Conservation (phyloP, 164 flowering plant genomes). For the Vitis rupestris region DNA sequence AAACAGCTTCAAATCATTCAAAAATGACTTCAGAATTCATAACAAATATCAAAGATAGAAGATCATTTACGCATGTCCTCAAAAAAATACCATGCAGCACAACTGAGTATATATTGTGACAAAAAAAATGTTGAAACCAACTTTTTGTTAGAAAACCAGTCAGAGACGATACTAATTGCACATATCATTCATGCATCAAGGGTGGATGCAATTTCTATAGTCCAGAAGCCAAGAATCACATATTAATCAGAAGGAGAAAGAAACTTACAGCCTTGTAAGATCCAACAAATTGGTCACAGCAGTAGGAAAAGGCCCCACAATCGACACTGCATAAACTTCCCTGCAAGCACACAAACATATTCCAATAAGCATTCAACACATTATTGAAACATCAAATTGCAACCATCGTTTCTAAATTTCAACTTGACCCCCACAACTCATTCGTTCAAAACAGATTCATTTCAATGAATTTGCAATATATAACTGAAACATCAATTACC, state of each 20-base stretch:
- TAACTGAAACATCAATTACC: too few species aligned
- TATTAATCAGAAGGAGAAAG: not conserved
- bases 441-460: not conserved
- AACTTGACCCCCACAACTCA: not conserved
- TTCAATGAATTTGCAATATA: too few species aligned
- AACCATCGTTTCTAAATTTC: not conserved
- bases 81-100: too few species aligned
- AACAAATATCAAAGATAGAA: not conserved
- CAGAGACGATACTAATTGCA: too few species aligned
- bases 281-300: conserved; percentile 94
- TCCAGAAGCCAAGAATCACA: not conserved
- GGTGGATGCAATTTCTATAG: too few species aligned
- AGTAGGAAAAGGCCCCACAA: conserved; percentile 91
- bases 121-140: too few species aligned
- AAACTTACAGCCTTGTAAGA: conserved; percentile 79
- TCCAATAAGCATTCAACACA: not conserved
- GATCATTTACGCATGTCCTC: too few species aligned
- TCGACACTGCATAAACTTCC: conserved; percentile 97
- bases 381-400: not conserved
- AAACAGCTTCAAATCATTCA: not conserved
- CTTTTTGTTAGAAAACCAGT: too few species aligned
- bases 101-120: too few species aligned
- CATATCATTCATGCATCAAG: too few species aligned
- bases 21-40: not conserved
- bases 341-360: conserved; percentile 42